These are phyloP conservation scores for Pleodorina starrii DNA, from an alignment of 139 green algal species.

Conservation along the genomic window DNA sequence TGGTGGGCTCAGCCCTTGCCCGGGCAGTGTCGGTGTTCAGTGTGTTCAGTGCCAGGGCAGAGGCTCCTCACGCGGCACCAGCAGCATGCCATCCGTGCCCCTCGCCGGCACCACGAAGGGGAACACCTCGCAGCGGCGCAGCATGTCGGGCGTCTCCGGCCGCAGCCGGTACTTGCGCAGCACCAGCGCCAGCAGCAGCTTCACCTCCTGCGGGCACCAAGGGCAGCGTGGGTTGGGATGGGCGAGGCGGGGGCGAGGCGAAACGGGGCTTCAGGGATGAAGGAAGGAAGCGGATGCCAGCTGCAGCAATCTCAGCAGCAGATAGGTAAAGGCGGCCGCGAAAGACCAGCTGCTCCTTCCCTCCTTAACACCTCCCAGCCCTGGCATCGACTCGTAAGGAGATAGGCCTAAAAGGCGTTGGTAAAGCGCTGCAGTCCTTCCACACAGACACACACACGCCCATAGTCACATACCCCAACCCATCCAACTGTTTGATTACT, in stretches of 20 bases:
- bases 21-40: too few species aligned
- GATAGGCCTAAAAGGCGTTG: too few species aligned
- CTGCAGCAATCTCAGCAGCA: too few species aligned
- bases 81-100: slow-evolving; percentile 42
- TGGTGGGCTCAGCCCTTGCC: too few species aligned
- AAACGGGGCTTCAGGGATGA: neutral
- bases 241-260: too few species aligned
- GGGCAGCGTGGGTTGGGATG: neutral
- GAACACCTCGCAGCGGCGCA: neutral
- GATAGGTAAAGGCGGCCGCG: neutral
- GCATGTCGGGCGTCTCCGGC: slow-evolving; percentile 31
- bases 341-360: neutral
- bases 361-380: neutral
- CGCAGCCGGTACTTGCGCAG: neutral
- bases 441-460: too few species aligned
- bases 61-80: neutral
- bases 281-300: neutral
- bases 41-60: neutral
- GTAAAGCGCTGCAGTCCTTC: too few species aligned
- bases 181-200: slow-evolving; percentile 52
- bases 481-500: neutral
- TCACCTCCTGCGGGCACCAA: slow-evolving; percentile 33
- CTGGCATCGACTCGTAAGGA: neutral
- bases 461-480: neutral
- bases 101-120: slow-evolving; percentile 22